Percentiles rank a stretch among this genome's conserved stretches.
These are phyloP conservation scores for Cryptococcus wingfieldii DNA, from an alignment of 1,284 basidiomycete genomes.

Conservation along the genomic window DNA sequence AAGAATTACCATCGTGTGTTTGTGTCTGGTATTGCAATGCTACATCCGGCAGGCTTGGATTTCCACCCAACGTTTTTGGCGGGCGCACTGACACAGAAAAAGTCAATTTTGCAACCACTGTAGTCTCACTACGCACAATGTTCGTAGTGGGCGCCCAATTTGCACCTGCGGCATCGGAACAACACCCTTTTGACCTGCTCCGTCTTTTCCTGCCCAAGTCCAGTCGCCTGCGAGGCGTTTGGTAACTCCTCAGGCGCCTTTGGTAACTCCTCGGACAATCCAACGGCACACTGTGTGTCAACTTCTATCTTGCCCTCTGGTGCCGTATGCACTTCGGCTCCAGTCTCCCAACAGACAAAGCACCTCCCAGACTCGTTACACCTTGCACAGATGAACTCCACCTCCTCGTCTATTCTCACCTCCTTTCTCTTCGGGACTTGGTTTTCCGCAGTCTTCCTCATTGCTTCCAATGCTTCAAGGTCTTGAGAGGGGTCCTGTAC, in stretches of 20 bases:
- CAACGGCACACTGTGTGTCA: neutral
- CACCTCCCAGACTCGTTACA: slow-evolving; percentile 72
- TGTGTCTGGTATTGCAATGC: slow-evolving; percentile 58
- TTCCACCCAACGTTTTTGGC: slow-evolving; percentile 18
- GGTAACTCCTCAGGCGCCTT: no score
- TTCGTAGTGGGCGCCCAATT: slow-evolving; percentile 70
- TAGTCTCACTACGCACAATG: slow-evolving; percentile 51
- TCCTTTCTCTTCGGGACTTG: slow-evolving; percentile 23
- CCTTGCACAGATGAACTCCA: slow-evolving; percentile 71
- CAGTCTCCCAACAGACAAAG: slow-evolving; percentile 63
- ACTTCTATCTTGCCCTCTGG: neutral
- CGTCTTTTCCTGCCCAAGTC: neutral
- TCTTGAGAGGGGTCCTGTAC: no score
- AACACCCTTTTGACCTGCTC: slow-evolving; percentile 40
- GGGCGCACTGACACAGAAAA: slow-evolving; percentile 18
- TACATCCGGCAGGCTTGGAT: slow-evolving; percentile 14
- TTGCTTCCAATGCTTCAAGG: neutral
- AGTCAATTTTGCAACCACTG: neutral
- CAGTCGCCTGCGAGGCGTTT: no score
- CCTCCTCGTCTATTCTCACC: slow-evolving; percentile 59
- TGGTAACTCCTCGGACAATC: no score
- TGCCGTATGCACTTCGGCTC: neutral
- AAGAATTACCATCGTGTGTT: slow-evolving; percentile 50
- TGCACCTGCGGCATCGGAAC: slow-evolving; percentile 76
- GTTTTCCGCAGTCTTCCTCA: slow-evolving; percentile 1